Evolutionary conservation across 1,284 basidiomycete species (phyloP), one percentile per base, ranked within the genome.

Genomic region (Papiliotrema flavescens): DNA sequence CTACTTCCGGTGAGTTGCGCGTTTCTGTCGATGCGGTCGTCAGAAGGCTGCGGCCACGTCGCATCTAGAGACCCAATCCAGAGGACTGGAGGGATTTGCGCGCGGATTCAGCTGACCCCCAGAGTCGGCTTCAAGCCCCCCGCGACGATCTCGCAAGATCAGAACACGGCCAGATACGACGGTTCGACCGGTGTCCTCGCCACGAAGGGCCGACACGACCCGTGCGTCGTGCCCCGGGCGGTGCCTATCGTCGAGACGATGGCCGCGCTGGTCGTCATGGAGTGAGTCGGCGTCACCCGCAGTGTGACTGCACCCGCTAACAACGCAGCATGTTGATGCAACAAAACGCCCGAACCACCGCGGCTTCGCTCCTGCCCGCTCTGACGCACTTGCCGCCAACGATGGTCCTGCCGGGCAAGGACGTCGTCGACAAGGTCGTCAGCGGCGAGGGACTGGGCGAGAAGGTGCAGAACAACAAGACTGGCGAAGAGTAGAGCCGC

Each of bases 211-310:
- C 83, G 96, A 56, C 94, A 97, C 76, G 94, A 98, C 75, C 95
- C 96, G 13, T 99, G 96, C 71, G 96, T 99, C 45, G 93, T 98
- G 7, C 95, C 96, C 32, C 86, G 82, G 41, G 96, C 96, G 8
- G 92, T 99, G 23, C 94, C 96, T 41, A 99, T 99, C 67, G 94
- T 98, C 28, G 96, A 99, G 80, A 86, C 91, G 1, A 98, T 99
- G 96, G 92, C 95, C 0, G 87, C 89, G 20, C 80, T 98, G 43
- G 94, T 96, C 57, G 82, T 97, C 65, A 93, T 98, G 87, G 96
- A 99, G 79, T 80, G 56, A 63, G 79, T 77, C 4, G 13, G 14
- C 6, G 35, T 42, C 13, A 19, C 41, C 19, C 32, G 26, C 24
- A 34, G 37, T 15, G 51, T 37, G 32, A 34, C 43, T 20, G 24